Percentiles rank a stretch among this genome's conserved stretches.
Evolutionary conservation across 352 stramenopile genomes (phyloP).

Genomic region (Pythium phragmitis): DNA sequence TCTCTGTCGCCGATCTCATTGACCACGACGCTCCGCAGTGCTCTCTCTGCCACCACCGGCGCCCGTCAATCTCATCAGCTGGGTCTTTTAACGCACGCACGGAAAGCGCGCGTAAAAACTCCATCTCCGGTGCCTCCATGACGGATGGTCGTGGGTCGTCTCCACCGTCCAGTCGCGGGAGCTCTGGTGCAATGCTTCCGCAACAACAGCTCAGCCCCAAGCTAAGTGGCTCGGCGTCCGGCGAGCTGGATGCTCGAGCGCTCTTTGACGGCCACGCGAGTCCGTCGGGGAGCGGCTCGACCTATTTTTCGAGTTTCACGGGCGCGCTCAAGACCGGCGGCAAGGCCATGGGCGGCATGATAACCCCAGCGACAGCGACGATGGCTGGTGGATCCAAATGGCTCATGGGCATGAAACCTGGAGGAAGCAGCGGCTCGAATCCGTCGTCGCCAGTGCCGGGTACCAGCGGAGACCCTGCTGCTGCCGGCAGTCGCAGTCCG

Average conservation of each 20-base stretch:
- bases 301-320: slow-evolving; percentile 72
- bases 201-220: slow-evolving; percentile 6
- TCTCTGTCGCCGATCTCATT: slow-evolving; percentile 64
- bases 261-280: slow-evolving; percentile 39
- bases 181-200: slow-evolving; percentile 13
- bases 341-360: slow-evolving; percentile 51
- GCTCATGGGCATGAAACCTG: slow-evolving; percentile 65
- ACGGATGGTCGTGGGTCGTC: slow-evolving; percentile 3
- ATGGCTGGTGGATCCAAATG: slow-evolving; percentile 71
- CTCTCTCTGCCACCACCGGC: slow-evolving; percentile 59
- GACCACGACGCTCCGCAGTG: slow-evolving; percentile 72
- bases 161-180: slow-evolving; percentile 17
- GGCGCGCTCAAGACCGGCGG: slow-evolving; percentile 64
- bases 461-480: slow-evolving; percentile 10
- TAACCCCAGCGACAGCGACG: slow-evolving; percentile 43
- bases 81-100: slow-evolving; percentile 19
- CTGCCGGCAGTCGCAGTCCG: slow-evolving; percentile 7
- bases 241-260: slow-evolving; percentile 35
- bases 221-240: slow-evolving; percentile 17
- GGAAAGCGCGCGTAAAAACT: slow-evolving; percentile 13
- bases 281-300: slow-evolving; percentile 8
- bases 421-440: slow-evolving; percentile 2
- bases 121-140: background rate
- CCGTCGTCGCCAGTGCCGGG: slow-evolving; percentile 8
- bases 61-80: slow-evolving; percentile 20